Evolutionary conservation across 2,329 filamentous ascomycete genomes (phyloP), one percentile per base, ranked within the genome.

Genomic region (Alternaria arbusti): DNA sequence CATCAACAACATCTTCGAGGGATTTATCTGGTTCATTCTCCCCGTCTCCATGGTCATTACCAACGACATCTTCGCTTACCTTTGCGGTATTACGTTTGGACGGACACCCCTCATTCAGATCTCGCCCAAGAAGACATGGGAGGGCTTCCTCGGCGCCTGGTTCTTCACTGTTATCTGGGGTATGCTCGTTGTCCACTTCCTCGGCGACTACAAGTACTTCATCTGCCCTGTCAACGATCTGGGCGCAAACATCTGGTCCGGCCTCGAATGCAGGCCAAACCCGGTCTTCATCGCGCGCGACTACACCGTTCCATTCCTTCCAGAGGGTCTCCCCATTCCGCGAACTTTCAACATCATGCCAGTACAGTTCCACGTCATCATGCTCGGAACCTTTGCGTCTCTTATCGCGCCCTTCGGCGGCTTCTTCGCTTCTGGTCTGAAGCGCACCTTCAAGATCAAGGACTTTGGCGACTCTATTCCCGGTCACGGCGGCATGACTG

Each of bases 1-100:
- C 83, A 98, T 99, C 93, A 99, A 99, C 87, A 99, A 99, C 82
- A 91, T 99, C 70, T 96, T 99, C 74, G 96, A 99, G 83, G 96
- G 96, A 83, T 94, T 99, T 92, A 97, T 99, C 79, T 99, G 96
- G 96, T 98, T 99, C 86, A 97, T 98, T 87, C 84, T 99, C 47
- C 96, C 96, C 8, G 94, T 93, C 8, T 91, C 93, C 57, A 88
- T 99, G 73, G 96, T 99, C 79, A 97, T 99, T 78, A 97, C 93
- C 68, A 99, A 99, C 81, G 96, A 99, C 79, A 99, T 99, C 69
- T 98, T 96, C 75, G 96, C 96, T 74, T 99, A 99, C 80, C 89
- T 99, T 65, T 97, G 94, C 80, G 96, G 96, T 64, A 98, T 99
- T 77, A 95, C 94, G 22, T 97, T 99, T 80, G 96, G 96, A 55